These are phyloP conservation scores for Xanthoconium purpureum DNA, from an alignment of 768 basidiomycete species.

Conservation along the genomic window DNA sequence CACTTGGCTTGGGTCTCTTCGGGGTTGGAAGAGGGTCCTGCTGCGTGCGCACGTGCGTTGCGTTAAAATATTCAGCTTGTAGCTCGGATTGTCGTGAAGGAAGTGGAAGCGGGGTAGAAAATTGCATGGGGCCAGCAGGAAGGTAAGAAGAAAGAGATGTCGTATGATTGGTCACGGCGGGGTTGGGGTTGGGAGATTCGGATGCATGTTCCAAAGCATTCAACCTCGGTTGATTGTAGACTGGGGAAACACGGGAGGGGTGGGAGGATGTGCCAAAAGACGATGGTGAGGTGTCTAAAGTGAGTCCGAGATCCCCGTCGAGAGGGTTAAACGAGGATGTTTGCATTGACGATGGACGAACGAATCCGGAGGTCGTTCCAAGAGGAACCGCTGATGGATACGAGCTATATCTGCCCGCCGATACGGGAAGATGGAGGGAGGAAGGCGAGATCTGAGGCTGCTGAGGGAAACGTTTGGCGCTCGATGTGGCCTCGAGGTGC, in stretches of 20 bases:
- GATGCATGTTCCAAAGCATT: conserved; percentile 13
- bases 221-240: conserved; percentile 13
- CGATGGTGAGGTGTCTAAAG: conserved; percentile 16
- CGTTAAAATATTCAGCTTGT: conserved; percentile 25
- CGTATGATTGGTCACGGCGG: conserved; percentile 1
- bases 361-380: conserved; percentile 10
- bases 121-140: conserved; percentile 31
- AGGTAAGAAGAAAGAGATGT: conserved; percentile 19
- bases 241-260: conserved; percentile 6
- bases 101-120: conserved; percentile 26
- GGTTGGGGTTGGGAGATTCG: conserved; percentile 8
- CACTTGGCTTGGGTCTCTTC: conserved; percentile 23
- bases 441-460: conserved; percentile 8
- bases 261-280: conserved; percentile 12
- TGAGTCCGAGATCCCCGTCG: conserved; percentile 1
- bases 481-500: conserved; percentile 11
- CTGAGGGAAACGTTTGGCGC: conserved; percentile 6
- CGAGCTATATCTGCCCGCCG: conserved; percentile 7
- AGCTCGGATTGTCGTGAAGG: conserved; percentile 30
- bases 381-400: conserved; percentile 15
- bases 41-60: background rate
- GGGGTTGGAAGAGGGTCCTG: conserved; percentile 1
- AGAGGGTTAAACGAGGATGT: conserved; percentile 12
- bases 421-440: background rate
- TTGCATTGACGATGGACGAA: conserved; percentile 7